Base-by-base conservation (phyloP, 371 early-diverging fungal species). In the Umbelopsis sp. region DNA sequence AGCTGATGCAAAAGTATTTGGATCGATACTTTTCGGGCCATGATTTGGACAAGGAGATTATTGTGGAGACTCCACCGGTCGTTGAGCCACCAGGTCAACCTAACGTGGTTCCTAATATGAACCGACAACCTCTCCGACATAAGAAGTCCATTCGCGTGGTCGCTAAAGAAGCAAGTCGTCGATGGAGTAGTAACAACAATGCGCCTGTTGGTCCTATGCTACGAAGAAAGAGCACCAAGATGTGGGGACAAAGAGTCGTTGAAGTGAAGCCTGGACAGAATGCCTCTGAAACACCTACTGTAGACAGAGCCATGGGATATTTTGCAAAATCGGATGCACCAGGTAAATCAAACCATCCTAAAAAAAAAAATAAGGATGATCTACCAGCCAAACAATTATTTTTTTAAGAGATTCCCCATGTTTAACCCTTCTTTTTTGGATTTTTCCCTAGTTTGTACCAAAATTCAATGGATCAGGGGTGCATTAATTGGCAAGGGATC, bases 401-500 rank as follows among this genome's bases (percentile, higher is more conserved):
- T 38, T 50, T n/a, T 3, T 0, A 9, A 44, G 22, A 50, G 22
- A 16, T 44, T 9, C 38, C 63, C 48, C 25, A 25, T 44, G 6
- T 44, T 35, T 67, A 16, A 35, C 12, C 6, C 25, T 41, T 41
- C 12, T 41, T 41, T 41, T 41, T 41, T 41, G 2, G 7, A 12
- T 41, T 41, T 41, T 41, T 7, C 41, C 41, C 41, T 41, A 5
- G 71, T 71, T 18, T 74, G 80, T 18, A 78, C 77, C n/a, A 81
- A 77, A 53, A 67, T 81, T 65, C 81, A 80, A 70, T 97, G 96
- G 94, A 91, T 94, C 65, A 87, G 91, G 74, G 97, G 97, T 57
- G 87, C 92, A 38, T 80, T 95, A 66, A 97, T 99, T 74, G 99
- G 99, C 5, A 91, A 92, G 70, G 99, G 99, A 7, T 94, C 96